Evolutionary conservation across 1,284 basidiomycete species (phyloP), one percentile per base, ranked within the genome.

Genomic region (Pseudozyma pruni): DNA sequence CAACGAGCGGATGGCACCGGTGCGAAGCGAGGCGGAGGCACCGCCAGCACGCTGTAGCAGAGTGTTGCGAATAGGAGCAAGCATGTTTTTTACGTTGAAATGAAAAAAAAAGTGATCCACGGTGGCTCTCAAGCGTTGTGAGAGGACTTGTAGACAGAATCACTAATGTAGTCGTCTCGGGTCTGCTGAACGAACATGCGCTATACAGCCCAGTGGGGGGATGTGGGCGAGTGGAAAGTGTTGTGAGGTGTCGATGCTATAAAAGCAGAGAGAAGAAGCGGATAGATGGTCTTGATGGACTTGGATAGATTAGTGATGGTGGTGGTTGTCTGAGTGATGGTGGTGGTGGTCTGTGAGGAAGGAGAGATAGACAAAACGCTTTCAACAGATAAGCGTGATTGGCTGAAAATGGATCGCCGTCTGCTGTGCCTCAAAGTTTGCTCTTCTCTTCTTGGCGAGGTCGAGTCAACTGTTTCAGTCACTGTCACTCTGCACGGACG

Each of bases 101-200:
- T 29, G 35, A 27, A 62, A 56, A 46, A 57, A 23, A 38, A 29
- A 34, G 34, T 32, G 43, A 25, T 42, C n/a, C 22, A 39, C 29
- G 17, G 33, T 13, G n/a, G 10, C 43, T 57, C 57, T 66, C 68
- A 71, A 55, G 67, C 67, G 57, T 57, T 61, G 54, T 66, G 68
- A 50, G 68, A 58, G 25, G 68, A 70, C 60, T 74, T 79, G 69
- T 69, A 79, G 42, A 72, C 69, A 34, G 64, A 74, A 55, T 74
- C 74, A 62, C 64, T 71, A 58, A 81, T 79, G 66, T 81, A 81
- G 70, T 81, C 79, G 77, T 81, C 77, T 35, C 77, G 49, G 47
- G 79, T 81, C 58, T 69, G 70, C 67, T 76, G 60, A 63, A 63
- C 50, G 61, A 75, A 76, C 72, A 76, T 72, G 58, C 69, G 63